Base-by-base conservation (phyloP, 148 eudicot genomes). In the Simmondsia chinensis region DNA sequence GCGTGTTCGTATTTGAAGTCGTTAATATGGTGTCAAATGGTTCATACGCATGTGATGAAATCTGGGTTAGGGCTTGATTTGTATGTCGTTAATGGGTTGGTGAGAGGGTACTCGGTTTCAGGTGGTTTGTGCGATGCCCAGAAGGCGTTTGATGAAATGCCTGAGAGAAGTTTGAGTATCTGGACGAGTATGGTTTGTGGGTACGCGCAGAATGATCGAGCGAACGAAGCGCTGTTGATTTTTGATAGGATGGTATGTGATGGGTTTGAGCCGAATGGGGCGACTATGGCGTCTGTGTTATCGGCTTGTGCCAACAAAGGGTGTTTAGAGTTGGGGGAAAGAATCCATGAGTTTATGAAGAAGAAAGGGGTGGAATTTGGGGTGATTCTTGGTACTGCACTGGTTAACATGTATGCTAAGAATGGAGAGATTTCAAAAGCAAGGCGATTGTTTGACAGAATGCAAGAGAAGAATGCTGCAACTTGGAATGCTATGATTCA, bases 401-500 rank as follows among this genome's bases (percentile, higher is more conserved):
- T 88, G 63, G 73, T 88, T 20, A 65, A 88, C 36, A 80, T 88
- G 96, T 80, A 80, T 68, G 74, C 83, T 1, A 80, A 72, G 52
- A 77, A 77, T 47, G 96, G 94, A 20, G 81, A 73, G 6, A 44
- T 77, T 33, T n/a, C 15, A 18, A 61, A 68, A 57, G 96, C 96
- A 29, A 48, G 20, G 19, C 50, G 54, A n/a, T 66, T 79, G 28
- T 88, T 80, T 17, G 50, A 68, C n/a, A 47, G 67, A 22, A 67
- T 83, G 89, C 61, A 44, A 26, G 77, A 72, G 57, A 88, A 52
- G 57, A 77, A 83, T 32, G 43, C 65, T 17, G 71, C 79, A n/a
- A 75, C 94, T 11, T 80, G 89, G 86, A 83, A 88, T 48, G 86
- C 89, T 2, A 69, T 83, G 89, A 75, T 88, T 44, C 81, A 80